Evolutionary conservation across 225 moss, liverwort and hornwort genomes (phyloP).

Genomic region (Pleurozium schreberi): DNA sequence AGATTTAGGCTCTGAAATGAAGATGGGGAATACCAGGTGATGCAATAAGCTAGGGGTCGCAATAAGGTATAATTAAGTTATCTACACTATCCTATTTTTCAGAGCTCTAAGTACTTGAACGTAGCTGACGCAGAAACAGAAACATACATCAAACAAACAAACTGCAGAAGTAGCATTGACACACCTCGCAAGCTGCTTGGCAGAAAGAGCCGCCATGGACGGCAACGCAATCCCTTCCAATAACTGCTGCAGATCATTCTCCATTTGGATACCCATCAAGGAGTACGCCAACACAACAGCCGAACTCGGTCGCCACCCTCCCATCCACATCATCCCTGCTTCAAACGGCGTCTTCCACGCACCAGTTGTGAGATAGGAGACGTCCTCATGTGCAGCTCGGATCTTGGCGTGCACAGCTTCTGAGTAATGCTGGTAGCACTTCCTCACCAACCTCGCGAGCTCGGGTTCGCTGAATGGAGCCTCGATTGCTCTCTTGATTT

Average conservation of each 20-base stretch:
- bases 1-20: not conserved
- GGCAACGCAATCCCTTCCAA: conserved; percentile 48
- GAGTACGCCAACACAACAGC: conserved; percentile 61
- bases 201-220: conserved; percentile 62
- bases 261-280: conserved; percentile 69
- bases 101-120: not conserved
- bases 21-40: not conserved
- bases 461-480: conserved; percentile 11
- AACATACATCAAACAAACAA: not conserved
- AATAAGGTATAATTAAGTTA: not conserved
- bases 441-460: conserved; percentile 28
- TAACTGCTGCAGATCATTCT: conserved; percentile 38
- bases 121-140: not conserved
- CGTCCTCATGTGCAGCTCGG: conserved; percentile 51
- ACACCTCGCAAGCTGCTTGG: conserved; percentile 47
- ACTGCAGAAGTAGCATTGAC: not conserved
- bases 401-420: conserved; percentile 64
- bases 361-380: conserved; percentile 40
- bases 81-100: not conserved
- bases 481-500: conserved; percentile 32
- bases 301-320: conserved; percentile 61
- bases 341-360: conserved; percentile 74
- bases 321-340: conserved; percentile 79
- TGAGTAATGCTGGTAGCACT: conserved; percentile 36
- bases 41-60: not conserved